Evolutionary conservation across 1,284 basidiomycete genomes (phyloP).

Genomic region (Gastroboletus turbinatus): DNA sequence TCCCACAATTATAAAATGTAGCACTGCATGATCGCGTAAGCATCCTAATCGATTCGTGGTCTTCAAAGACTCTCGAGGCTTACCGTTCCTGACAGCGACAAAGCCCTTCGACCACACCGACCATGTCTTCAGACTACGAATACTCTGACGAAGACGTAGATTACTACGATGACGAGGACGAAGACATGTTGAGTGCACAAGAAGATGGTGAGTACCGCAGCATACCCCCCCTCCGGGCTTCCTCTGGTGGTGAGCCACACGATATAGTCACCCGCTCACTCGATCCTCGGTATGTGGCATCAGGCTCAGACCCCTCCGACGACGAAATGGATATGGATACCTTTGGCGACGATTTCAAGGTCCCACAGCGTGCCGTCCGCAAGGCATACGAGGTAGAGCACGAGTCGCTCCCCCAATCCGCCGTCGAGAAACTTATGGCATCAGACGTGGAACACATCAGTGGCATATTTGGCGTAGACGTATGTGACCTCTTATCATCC

Average conservation of each 20-base stretch:
- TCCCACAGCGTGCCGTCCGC: slow-evolving; percentile 53
- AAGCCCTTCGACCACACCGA: slow-evolving; percentile 4
- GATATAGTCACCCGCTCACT: slow-evolving; percentile 14
- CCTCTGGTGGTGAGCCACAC: slow-evolving; percentile 23
- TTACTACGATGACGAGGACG: slow-evolving; percentile 65
- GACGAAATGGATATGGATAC: slow-evolving; percentile 69
- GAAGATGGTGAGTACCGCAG: slow-evolving; percentile 44
- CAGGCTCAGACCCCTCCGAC: slow-evolving; percentile 49
- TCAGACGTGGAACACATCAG: slow-evolving; percentile 81
- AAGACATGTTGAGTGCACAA: slow-evolving; percentile 63
- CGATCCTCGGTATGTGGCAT: neutral
- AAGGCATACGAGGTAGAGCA: slow-evolving; percentile 80
- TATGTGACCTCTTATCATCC: slow-evolving; percentile 42
- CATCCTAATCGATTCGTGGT: slow-evolving; percentile 33
- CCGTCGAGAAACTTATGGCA: slow-evolving; percentile 76
- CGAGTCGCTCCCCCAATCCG: slow-evolving; percentile 68
- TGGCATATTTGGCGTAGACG: slow-evolving; percentile 83
- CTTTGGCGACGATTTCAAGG: slow-evolving; percentile 60
- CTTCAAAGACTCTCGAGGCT: slow-evolving; percentile 16
- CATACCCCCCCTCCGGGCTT: neutral
- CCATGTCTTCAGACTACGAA: slow-evolving; percentile 75
- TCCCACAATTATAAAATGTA: slow-evolving; percentile 14
- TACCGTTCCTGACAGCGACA: slow-evolving; percentile 17
- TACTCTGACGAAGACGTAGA: slow-evolving; percentile 67
- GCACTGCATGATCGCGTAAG: slow-evolving; percentile 28